Percentiles rank a stretch among this genome's conserved stretches.
Conservation (phyloP, 1,139 yeast genomes). For the Taphrina communis region DNA sequence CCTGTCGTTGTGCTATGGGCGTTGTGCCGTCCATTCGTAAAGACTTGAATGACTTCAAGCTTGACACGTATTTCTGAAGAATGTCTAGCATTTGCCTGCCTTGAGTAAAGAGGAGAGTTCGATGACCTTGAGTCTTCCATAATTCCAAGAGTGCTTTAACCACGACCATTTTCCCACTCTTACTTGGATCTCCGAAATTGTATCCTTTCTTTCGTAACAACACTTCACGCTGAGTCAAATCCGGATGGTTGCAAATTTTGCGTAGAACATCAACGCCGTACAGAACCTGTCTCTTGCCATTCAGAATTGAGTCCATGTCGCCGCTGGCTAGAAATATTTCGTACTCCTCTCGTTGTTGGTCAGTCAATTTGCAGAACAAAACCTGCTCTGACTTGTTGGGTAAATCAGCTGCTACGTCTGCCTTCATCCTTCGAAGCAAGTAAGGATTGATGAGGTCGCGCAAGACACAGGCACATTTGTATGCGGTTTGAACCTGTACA, state of each 20-base stretch:
- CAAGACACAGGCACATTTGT: slow-evolving; percentile 89
- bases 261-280: slow-evolving; percentile 89
- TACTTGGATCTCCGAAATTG: slow-evolving; percentile 66
- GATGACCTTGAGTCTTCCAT: slow-evolving; percentile 80
- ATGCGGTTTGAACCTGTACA: slow-evolving; percentile 94
- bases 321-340: slow-evolving; percentile 74
- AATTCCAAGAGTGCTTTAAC: slow-evolving; percentile 72
- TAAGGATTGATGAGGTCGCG: slow-evolving; percentile 90
- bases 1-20: slow-evolving; percentile 74
- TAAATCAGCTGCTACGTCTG: slow-evolving; percentile 94
- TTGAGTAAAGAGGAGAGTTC: slow-evolving; percentile 83
- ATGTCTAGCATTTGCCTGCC: slow-evolving; percentile 94
- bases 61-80: slow-evolving; percentile 65
- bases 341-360: slow-evolving; percentile 74
- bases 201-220: slow-evolving; percentile 56
- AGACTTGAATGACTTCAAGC: slow-evolving; percentile 58
- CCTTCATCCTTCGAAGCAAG: slow-evolving; percentile 79
- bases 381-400: slow-evolving; percentile 94
- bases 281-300: slow-evolving; percentile 79
- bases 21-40: slow-evolving; percentile 96
- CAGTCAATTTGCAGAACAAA: slow-evolving; percentile 82
- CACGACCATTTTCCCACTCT: slow-evolving; percentile 92
- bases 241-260: slow-evolving; percentile 96
- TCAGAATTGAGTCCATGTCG: slow-evolving; percentile 72
- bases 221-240: slow-evolving; percentile 67